phyloP scores from a whole-genome alignment of 129 eudicot species.

The Deinandra increscens region DNA sequence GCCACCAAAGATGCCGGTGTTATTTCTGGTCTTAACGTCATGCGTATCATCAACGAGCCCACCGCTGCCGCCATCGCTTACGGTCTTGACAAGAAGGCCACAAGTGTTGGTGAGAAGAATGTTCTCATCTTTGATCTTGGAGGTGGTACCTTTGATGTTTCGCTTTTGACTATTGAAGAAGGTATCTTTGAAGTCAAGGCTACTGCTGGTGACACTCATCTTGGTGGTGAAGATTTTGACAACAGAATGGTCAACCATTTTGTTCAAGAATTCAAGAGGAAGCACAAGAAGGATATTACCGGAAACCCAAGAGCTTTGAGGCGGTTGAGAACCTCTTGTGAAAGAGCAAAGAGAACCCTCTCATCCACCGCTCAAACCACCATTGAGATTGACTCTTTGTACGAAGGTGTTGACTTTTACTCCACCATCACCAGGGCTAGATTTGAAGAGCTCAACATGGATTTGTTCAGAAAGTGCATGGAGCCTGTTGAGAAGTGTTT shows the following conservation, averaged over 20 bases:
- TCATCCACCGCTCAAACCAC: constrained; percentile 62
- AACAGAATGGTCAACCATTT: constrained; percentile 64
- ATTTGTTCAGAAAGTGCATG: constrained; percentile 54
- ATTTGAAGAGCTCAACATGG: constrained; percentile 54
- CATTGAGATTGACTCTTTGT: constrained; percentile 49
- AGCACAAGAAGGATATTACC: constrained; percentile 54
- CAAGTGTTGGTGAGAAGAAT: constrained; percentile 55
- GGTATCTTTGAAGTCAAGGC: constrained; percentile 60
- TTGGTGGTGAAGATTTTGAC: constrained; percentile 65
- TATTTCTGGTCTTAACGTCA: constrained; percentile 55
- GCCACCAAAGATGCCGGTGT: constrained; percentile 60
- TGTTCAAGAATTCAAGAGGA: constrained; percentile 60
- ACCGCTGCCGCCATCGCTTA: constrained; percentile 66
- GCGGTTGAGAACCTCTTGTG: constrained; percentile 53
- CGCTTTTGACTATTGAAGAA: constrained; percentile 54
- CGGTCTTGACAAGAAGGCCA: constrained; percentile 56
- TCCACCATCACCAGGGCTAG: constrained; percentile 57
- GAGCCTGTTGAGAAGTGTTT: constrained; percentile 58
- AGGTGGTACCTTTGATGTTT: constrained; percentile 59
- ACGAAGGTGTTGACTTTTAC: constrained; percentile 56
- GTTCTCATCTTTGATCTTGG: constrained; percentile 60
- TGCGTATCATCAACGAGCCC: constrained; percentile 60
- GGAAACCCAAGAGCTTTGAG: constrained; percentile 55
- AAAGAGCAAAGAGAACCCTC: constrained; percentile 55
- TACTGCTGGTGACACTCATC: constrained; percentile 63